Evolutionary conservation across 805 yeast species (phyloP), one percentile per base, ranked within the genome.

Genomic region (Ogataea dorogensis): DNA sequence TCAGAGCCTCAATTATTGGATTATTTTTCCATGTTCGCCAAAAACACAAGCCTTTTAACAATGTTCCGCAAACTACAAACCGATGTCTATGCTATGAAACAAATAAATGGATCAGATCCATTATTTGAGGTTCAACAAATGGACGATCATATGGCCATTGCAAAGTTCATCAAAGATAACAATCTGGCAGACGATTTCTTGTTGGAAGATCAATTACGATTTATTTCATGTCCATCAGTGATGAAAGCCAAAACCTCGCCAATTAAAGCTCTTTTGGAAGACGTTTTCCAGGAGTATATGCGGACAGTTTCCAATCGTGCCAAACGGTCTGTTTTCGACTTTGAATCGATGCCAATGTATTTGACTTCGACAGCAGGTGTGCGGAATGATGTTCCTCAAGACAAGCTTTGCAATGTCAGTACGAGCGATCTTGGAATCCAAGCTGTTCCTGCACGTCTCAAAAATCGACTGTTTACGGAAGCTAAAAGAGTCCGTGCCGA

Each of bases 1-100:
- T 79, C 88, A 1, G 79, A 75, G 42, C 71, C 73, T 15, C 62
- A 85, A n/a, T 77, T 93, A 75, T 70, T 75, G 2, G 73, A 71
- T 31, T 78, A 81, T 48, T 73, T 82, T 49, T 70, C 82, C 7
- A 73, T 76, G 49, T 77, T 79, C 46, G 75, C 84, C 2, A 62
- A 70, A 3, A 64, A 69, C 2, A 68, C 75, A 1, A 62, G 70
- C 1, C 61, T 79, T 15, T 58, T 63, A 17, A 58, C 65, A 5
- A 64, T 83, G 28, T 64, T 81, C 28, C 49, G 63, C 13, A 65
- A 68, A 16, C 73, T 84, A 45, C 71, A 70, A 31, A 43, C 52
- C 21, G 72, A 72, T 33, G 61, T 58, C 9, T 33, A 61, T 58
- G 9, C 33, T 49, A 8, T 47, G 46, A 10, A 46, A 50, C 31